Evolutionary conservation across 805 yeast genomes (phyloP).

Genomic region (Kazachstania kunashirensis): DNA sequence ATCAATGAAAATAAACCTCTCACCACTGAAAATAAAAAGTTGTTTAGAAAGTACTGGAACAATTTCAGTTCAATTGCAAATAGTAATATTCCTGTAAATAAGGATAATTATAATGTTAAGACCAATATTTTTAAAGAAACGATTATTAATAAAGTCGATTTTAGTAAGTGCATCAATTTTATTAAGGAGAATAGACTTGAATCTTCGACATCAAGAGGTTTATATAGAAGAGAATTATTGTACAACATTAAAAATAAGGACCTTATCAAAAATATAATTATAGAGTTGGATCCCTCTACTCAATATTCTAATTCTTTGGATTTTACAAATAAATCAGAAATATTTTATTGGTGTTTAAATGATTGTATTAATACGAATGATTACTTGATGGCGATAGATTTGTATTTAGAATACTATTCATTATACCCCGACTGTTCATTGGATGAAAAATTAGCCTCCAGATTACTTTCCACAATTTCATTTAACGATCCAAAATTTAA

Average conservation of each 20-base stretch:
- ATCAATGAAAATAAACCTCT: too few relatives aligned
- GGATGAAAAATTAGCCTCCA: constrained; percentile 4
- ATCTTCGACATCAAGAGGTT: constrained; percentile 7
- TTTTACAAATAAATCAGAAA: constrained; percentile 1
- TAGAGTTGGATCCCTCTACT: too few relatives aligned
- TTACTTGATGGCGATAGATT: constrained; percentile 15
- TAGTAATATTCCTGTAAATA: too few relatives aligned
- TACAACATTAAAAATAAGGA: neutral
- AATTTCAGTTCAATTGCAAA: too few relatives aligned
- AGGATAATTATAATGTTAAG: too few relatives aligned
- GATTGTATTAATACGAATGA: constrained; percentile 13
- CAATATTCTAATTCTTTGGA: too few relatives aligned
- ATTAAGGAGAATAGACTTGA: neutral
- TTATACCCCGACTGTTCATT: constrained; percentile 6
- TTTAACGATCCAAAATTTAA: constrained; percentile 18
- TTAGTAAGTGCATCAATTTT: constrained; percentile 1
- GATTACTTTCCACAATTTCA: constrained; percentile 14
- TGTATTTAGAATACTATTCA: constrained; percentile 14
- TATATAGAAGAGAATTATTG: constrained; percentile 9
- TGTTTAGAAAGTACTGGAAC: constrained; percentile 6
- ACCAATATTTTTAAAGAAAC: too few relatives aligned
- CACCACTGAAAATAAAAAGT: constrained; percentile 1
- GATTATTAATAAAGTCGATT: neutral
- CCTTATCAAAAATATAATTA: too few relatives aligned
- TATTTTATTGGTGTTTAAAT: constrained; percentile 11